phyloP scores from a whole-genome alignment of 2,329 filamentous ascomycete species.

The Alternaria brassicae region DNA sequence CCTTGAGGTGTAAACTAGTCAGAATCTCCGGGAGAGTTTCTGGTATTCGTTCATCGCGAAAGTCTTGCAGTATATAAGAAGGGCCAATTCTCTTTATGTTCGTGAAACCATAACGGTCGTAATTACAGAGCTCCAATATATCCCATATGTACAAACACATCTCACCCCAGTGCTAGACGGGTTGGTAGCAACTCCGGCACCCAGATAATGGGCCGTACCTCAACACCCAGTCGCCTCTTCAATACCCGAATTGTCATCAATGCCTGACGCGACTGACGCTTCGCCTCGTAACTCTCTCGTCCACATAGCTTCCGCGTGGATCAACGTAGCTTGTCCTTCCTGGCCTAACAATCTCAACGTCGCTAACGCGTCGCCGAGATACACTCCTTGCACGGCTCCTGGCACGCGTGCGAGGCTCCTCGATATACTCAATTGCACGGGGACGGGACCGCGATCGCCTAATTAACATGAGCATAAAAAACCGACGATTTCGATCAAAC shows the following conservation, averaged over 20 bases:
- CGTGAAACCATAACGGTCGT: background rate
- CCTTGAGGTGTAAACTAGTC: background rate
- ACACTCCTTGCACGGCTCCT: conserved; percentile 37
- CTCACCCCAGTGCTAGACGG: too few species aligned
- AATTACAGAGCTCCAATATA: background rate
- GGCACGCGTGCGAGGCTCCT: conserved; percentile 34
- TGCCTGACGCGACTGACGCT: conserved; percentile 41
- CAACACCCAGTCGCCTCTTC: too few species aligned
- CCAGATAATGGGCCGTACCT: background rate
- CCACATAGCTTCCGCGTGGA: conserved; percentile 32
- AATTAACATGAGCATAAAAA: background rate
- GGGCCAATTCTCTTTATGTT: background rate
- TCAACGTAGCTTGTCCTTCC: conserved; percentile 37
- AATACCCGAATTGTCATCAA: background rate
- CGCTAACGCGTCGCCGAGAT: conserved; percentile 34
- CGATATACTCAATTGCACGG: conserved; percentile 37
- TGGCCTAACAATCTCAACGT: conserved; percentile 32
- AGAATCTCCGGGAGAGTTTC: background rate
- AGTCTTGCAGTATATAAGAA: background rate
- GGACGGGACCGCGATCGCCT: conserved; percentile 29
- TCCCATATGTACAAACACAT: background rate
- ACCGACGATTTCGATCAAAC: background rate
- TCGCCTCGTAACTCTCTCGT: conserved; percentile 36
- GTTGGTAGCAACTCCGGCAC: background rate
- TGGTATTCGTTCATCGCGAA: background rate